Percentiles rank a stretch among this genome's conserved stretches.
Conservation (phyloP, 2,329 filamentous ascomycete genomes). For the Colletotrichum tropicale region DNA sequence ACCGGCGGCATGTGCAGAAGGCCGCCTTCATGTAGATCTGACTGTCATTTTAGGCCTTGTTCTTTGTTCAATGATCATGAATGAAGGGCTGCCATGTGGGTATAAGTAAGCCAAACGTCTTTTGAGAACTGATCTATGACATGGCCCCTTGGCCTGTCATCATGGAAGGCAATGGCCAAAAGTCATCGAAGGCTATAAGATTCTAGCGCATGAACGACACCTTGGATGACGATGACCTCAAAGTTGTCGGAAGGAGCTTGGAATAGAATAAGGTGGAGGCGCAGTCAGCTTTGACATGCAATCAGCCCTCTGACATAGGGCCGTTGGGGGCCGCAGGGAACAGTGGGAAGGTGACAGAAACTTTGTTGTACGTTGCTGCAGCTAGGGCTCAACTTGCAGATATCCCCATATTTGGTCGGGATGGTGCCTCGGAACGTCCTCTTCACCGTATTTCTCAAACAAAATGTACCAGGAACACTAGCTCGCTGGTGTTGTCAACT, state of each 20-base stretch:
- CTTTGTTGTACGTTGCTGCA: neutral
- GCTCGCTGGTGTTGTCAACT: neutral
- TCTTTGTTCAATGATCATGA: neutral
- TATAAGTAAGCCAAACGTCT: neutral
- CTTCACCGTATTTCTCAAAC: neutral
- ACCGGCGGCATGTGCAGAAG: neutral
- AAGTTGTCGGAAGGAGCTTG: neutral
- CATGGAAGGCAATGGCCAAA: neutral
- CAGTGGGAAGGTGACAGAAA: neutral
- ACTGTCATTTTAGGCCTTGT: neutral
- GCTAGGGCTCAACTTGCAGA: constrained; percentile 1
- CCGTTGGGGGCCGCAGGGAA: neutral
- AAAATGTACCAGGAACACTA: neutral
- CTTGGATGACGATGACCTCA: neutral
- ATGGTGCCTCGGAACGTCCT: neutral
- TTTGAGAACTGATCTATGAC: neutral
- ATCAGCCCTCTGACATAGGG: neutral
- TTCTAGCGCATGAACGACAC: neutral
- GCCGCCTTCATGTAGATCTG: neutral
- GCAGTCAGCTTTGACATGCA: constrained; percentile 9
- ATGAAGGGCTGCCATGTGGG: neutral
- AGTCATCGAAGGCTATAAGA: neutral
- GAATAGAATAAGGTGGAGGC: constrained; percentile 2
- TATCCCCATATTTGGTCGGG: constrained; percentile 25
- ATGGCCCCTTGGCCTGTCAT: neutral